Base-by-base conservation (phyloP, 176 grass and related monocot genomes). In the Triticum timopheevii region DNA sequence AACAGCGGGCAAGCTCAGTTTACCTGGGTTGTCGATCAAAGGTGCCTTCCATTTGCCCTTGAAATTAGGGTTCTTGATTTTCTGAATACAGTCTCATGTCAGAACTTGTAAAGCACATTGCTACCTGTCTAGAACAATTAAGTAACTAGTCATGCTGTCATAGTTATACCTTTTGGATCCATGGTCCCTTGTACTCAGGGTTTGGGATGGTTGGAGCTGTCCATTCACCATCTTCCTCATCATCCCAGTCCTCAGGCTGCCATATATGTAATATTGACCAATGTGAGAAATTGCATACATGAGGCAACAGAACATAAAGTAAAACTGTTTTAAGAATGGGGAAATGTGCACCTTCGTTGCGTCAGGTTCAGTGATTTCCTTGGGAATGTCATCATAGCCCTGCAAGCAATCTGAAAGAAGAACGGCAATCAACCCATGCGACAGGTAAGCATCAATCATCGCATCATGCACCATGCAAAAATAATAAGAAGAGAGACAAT, bases 41-140 rank as follows among this genome's bases (percentile, higher is more conserved):
- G 94, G 94, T 68, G 97, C 97, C 90, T 93, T 96, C 97, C 97
- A 99, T 79, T 94, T 96, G n/a, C 97, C 97, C 80, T 99, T 87
- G 92, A 90, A 99, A 67, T 89, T 89, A 24, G 94, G 97, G 79
- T 99, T 99, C 94, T 96, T 96, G 78, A 96, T 99, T 93, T 94
- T 94, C 97, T 99, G 76, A 61, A 58, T 12, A 52, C 40, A 15
- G 20, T 79, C 10, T 66, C 3, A 61, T 76, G 28, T 61, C 66
- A 86, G 76, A 47, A 86, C 3, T 77, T 33, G 25, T 25, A 15
- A 54, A 13, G 13, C 13, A 84, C 75, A 54, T 28, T 77, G 45
- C 13, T 58, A 70, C 8, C 27, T 76, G 3, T 76, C 33, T 69
- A 31, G 17, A 63, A 58, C 13, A 78, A 33, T 3, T 58, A 28